Base-by-base conservation (phyloP, 1,284 basidiomycete species). In the Marasmius sp. region DNA sequence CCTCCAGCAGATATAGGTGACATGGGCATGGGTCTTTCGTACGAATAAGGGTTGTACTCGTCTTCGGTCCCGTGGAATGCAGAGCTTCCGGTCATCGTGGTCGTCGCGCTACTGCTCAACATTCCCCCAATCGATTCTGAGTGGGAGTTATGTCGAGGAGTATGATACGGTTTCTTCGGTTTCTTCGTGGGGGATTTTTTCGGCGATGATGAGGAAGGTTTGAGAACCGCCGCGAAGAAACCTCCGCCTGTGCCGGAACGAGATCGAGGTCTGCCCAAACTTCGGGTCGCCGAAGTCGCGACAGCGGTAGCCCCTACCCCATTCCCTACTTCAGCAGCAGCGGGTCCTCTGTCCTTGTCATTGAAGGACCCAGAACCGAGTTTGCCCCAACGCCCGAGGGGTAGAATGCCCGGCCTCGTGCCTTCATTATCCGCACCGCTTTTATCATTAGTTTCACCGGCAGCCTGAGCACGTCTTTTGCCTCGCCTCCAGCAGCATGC, bases 21-120 rank as follows among this genome's bases (percentile, higher is more conserved):
- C 52, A 54, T 34, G 6, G 52, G 52, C 12, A 34, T 36, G 18
- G 10, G 33, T 37, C 37, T n/a, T 18, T 54, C 52, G 36, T 54
- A 54, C 6, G 33, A 7, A 20, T 51, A 11, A 2, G 16, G 34
- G 33, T 36, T 9, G 34, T 49, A 49, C 10, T 38, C 52, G n/a
- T 54, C 52, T 14, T 54, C 52, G 34, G 52, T 54, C 18, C 52
- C 52, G 38, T 54, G 52, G 52, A 54, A 54, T 20, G 52, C 52
- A 8, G 52, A 54, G 36, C 52, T 38, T 8, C 52, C 37, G 8
- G 52, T 38, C 33, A 38, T 54, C 8, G 52, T 36, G 6, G 52
- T 37, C 14, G 52, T 54, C 33, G 52, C 52, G 20, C 45, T 47
- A 20, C 45, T 47, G 16, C 52, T 54, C 34, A 54, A n/a, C 52